Evolutionary conservation across 139 green algal genomes (phyloP).

Genomic region (Chlamydomonas sphaeroides): DNA sequence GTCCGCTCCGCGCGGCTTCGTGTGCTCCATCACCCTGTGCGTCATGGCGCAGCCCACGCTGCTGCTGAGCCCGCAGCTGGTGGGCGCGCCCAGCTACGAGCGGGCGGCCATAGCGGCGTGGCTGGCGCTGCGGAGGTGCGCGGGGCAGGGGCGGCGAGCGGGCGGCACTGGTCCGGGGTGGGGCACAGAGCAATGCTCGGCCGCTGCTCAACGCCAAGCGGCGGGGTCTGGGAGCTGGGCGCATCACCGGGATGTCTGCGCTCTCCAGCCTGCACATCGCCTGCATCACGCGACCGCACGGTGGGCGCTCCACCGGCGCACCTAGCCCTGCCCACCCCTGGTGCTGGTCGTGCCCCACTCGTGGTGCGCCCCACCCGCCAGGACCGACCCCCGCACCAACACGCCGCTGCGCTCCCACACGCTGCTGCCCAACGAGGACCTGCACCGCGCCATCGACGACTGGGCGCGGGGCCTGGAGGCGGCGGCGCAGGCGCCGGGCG

Average conservation of each 20-base stretch:
- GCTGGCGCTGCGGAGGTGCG: neutral
- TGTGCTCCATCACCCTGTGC: slow-evolving; percentile 21
- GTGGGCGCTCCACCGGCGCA: too few species aligned
- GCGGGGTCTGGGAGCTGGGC: too few species aligned
- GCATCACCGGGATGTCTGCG: too few species aligned
- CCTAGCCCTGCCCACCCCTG: neutral
- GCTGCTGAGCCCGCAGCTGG: slow-evolving; percentile 37
- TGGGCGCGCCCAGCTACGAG: slow-evolving; percentile 7
- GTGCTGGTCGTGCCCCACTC: neutral
- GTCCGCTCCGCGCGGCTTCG: slow-evolving; percentile 2
- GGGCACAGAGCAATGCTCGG: too few species aligned
- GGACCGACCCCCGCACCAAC: slow-evolving; percentile 17
- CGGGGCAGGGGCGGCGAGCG: too few species aligned
- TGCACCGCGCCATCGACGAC: slow-evolving; percentile 14
- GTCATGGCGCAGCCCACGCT: slow-evolving; percentile 20
- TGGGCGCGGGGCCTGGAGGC: slow-evolving; percentile 7
- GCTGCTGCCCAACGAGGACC: slow-evolving; percentile 12
- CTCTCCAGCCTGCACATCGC: too few species aligned
- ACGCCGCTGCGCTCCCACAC: neutral
- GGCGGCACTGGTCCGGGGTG: too few species aligned
- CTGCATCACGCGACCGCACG: too few species aligned
- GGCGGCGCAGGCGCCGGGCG: neutral
- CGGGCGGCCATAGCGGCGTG: neutral
- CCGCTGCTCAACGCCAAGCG: too few species aligned
- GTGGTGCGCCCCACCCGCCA: neutral